These are phyloP conservation scores for Lotus japonicus DNA, from an alignment of 306 rosid genomes.

Conservation along the genomic window DNA sequence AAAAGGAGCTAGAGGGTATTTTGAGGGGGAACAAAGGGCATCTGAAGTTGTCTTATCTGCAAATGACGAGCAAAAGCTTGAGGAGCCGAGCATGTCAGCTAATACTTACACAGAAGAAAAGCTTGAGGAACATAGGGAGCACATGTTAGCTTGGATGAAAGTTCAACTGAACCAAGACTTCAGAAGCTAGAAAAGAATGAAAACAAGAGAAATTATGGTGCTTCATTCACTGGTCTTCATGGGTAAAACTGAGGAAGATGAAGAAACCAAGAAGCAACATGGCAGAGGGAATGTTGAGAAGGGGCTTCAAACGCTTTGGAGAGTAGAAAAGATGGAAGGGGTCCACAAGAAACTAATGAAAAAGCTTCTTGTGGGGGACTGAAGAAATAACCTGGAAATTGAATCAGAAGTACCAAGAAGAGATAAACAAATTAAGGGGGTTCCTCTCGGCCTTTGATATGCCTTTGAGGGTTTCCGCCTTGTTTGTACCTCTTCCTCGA, in stretches of 20 bases:
- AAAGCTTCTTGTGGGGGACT: no score
- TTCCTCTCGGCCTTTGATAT: no score
- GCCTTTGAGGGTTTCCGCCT: no score
- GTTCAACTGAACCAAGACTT: slow-evolving; percentile 36
- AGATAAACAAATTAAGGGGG: no score
- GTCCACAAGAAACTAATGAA: no score
- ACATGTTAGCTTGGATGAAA: slow-evolving; percentile 38
- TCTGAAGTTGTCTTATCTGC: slow-evolving; percentile 42
- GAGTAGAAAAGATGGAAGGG: no score
- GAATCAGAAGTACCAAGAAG: no score
- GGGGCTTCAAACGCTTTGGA: slow-evolving; percentile 68
- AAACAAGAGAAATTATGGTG: slow-evolving; percentile 24
- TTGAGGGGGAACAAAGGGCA: slow-evolving; percentile 81
- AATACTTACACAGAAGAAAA: slow-evolving; percentile 22
- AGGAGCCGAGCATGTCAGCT: slow-evolving; percentile 23
- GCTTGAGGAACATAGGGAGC: slow-evolving; percentile 27
- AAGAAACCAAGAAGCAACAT: slow-evolving; percentile 53
- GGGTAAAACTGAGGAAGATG: slow-evolving; percentile 71
- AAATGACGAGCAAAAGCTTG: slow-evolving; percentile 37
- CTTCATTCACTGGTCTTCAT: slow-evolving; percentile 27
- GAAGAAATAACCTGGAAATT: no score
- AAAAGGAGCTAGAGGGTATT: slow-evolving; percentile 33
- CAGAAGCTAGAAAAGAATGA: slow-evolving; percentile 46
- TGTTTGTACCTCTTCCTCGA: no score
- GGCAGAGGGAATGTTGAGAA: slow-evolving; percentile 93